A percentile compares a stretch with the other conserved stretches of the same genome.
These are phyloP conservation scores for Zangia roseola DNA, from an alignment of 768 basidiomycete genomes.

Conservation along the genomic window DNA sequence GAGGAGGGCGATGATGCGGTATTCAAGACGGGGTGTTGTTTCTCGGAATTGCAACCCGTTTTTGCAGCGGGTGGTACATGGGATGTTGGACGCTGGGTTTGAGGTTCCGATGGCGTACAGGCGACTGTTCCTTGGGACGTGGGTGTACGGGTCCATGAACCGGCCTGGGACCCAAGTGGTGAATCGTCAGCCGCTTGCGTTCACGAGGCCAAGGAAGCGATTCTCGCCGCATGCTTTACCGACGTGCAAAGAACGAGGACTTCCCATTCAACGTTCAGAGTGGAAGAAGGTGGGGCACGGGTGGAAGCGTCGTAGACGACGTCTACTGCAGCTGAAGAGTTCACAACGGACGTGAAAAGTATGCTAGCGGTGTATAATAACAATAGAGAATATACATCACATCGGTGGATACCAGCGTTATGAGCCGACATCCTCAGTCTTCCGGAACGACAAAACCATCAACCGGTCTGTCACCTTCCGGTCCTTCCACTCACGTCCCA, in stretches of 20 bases:
- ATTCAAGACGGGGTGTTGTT: conserved; percentile 27
- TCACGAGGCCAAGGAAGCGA: conserved; percentile 16
- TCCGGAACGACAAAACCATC: conserved; percentile 47
- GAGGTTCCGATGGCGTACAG: conserved; percentile 40
- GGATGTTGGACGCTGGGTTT: conserved; percentile 41
- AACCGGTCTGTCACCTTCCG: conserved; percentile 38
- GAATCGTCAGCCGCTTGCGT: conserved; percentile 30
- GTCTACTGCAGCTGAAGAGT: background rate
- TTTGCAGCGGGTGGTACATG: conserved; percentile 37
- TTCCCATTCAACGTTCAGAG: conserved; percentile 30
- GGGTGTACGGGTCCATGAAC: conserved; percentile 22
- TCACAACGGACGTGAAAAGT: conserved; percentile 25
- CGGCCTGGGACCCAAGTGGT: conserved; percentile 2
- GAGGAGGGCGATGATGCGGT: conserved; percentile 23
- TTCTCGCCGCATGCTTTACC: conserved; percentile 27
- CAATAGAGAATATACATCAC: conserved; percentile 10
- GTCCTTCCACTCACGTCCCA: conserved; percentile 53
- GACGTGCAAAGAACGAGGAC: conserved; percentile 33
- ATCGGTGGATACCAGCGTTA: conserved; percentile 13
- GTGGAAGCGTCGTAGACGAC: conserved; percentile 22
- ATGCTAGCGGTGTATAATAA: conserved; percentile 26
- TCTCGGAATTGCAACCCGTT: conserved; percentile 32
- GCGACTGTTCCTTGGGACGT: conserved; percentile 39
- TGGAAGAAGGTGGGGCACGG: conserved; percentile 22
- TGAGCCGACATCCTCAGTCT: conserved; percentile 16